These are phyloP conservation scores for Nothophaeocryptopus gaeumannii DNA, from an alignment of 2,329 filamentous ascomycete species.

Conservation along the genomic window DNA sequence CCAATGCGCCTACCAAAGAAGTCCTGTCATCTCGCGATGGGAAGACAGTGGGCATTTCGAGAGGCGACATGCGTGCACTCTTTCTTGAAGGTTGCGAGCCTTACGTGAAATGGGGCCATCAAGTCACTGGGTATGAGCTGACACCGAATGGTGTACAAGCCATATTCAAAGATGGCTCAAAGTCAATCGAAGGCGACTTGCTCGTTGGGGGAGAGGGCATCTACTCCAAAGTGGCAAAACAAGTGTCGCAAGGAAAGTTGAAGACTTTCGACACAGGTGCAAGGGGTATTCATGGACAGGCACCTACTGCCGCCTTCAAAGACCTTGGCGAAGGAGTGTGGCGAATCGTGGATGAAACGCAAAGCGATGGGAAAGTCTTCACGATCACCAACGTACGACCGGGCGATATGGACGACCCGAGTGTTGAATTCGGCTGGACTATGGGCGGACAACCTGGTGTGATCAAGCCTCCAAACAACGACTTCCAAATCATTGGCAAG, in stretches of 20 bases:
- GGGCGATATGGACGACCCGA: constrained; percentile 57
- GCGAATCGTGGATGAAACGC: constrained; percentile 50
- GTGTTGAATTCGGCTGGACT: constrained; percentile 62
- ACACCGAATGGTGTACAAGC: constrained; percentile 54
- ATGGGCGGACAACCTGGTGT: constrained; percentile 58
- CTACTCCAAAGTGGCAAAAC: constrained; percentile 58
- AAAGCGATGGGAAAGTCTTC: constrained; percentile 49
- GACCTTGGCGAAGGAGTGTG: constrained; percentile 63
- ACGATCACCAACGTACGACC: constrained; percentile 64
- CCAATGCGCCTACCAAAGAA: constrained; percentile 22
- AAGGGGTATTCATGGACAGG: constrained; percentile 64
- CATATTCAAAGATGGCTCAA: constrained; percentile 59
- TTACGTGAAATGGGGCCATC: constrained; percentile 54
- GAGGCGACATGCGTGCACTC: constrained; percentile 61
- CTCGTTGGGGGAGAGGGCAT: constrained; percentile 63
- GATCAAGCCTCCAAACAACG: constrained; percentile 57
- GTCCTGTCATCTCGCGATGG: constrained; percentile 52
- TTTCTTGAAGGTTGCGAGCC: constrained; percentile 58
- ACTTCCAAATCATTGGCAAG: constrained; percentile 58
- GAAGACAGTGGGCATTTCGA: constrained; percentile 60
- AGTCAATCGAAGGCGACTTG: constrained; percentile 58
- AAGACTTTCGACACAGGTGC: constrained; percentile 64
- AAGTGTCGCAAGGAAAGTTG: constrained; percentile 56
- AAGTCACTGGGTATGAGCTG: constrained; percentile 59
- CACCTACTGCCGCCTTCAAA: constrained; percentile 60